phyloP scores from a whole-genome alignment of 495 filamentous ascomycete genomes.

The Lasiosphaeria miniovina region DNA sequence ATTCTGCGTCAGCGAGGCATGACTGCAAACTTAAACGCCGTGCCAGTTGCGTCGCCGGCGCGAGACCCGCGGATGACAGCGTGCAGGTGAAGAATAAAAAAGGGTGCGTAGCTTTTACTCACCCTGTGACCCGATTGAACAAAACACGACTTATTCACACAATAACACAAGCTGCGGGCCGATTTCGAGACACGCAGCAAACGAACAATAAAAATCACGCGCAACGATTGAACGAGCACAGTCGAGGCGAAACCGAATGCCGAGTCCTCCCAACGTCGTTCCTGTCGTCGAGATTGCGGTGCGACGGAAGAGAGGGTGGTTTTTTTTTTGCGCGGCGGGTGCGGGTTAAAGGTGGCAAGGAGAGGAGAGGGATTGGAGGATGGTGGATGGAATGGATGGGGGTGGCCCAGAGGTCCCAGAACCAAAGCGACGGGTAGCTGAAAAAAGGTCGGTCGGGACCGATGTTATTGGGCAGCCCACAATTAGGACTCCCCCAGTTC shows the following conservation, averaged over 20 bases:
- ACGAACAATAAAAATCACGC: neutral
- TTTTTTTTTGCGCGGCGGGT: neutral
- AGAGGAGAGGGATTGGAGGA: conserved; percentile 5
- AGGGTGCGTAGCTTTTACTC: conserved; percentile 4
- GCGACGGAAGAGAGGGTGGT: neutral
- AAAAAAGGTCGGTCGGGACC: conserved; percentile 25
- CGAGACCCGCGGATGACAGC: neutral
- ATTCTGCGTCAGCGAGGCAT: neutral
- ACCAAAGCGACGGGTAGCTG: conserved; percentile 32
- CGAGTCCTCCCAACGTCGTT: neutral
- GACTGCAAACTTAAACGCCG: neutral
- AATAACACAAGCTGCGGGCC: conserved; percentile 2
- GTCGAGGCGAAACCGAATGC: neutral
- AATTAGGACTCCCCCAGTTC: conserved; percentile 22
- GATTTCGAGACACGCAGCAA: neutral
- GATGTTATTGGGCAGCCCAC: conserved; percentile 26
- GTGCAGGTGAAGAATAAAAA: neutral
- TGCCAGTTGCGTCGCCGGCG: neutral
- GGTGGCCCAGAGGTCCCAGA: conserved; percentile 17
- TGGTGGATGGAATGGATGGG: neutral
- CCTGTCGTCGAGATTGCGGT: conserved; percentile 1
- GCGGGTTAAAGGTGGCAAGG: conserved; percentile 3
- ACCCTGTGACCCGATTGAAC: neutral
- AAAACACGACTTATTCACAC: neutral
- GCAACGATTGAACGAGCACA: neutral